Base-by-base conservation (phyloP, 176 grass and related monocot species). In the Ananas comosus region DNA sequence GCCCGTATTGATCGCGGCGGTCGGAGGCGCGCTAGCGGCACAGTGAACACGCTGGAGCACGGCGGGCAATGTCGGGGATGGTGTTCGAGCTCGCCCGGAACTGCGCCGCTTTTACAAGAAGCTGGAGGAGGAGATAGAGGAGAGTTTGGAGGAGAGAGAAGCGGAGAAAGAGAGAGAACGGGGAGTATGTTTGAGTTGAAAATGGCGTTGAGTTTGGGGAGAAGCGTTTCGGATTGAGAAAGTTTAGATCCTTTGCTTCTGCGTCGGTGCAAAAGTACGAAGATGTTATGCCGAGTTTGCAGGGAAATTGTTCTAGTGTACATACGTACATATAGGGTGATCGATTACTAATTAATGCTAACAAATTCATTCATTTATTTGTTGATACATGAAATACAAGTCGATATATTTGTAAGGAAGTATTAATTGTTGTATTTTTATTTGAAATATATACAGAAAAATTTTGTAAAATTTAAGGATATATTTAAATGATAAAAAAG, bases 281-380 rank as follows among this genome's bases (percentile, higher is more conserved):
- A 71, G 68, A 71, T 33, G 33, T 51, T 11, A 51, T n/a, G n/a
- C n/a, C 13, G 68, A 71, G 51, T 71, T 71, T 71, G 68, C 68
- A 1, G 68, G 68, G 2, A 71, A 71, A 49, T 13, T 71, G 23
- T 53, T 71, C 16, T 71, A 71, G 13, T 67, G 16, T 13, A 67
- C 9, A 14, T 1, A 27, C 25, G 25, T 27, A 27, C 12, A 11
- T 67, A 14, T 67, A 7, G 33, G 33, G 33, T 7, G 4, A 42
- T 42, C 1, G 25, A 27, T 27, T 27, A 27, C 25, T 27, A 27
- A 42, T 7, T 42, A 42, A 42, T 42, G 33, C 33, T 42, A 42
- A 42, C 33, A 42, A 42, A 42, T 42, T 42, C 33, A 7, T 42
- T 42, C 33, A 42, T 42, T 42, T 4, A 7, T 42, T 42, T 7